phyloP scores from a whole-genome alignment of 2,329 filamentous ascomycete species.

The Cercospora sp. region DNA sequence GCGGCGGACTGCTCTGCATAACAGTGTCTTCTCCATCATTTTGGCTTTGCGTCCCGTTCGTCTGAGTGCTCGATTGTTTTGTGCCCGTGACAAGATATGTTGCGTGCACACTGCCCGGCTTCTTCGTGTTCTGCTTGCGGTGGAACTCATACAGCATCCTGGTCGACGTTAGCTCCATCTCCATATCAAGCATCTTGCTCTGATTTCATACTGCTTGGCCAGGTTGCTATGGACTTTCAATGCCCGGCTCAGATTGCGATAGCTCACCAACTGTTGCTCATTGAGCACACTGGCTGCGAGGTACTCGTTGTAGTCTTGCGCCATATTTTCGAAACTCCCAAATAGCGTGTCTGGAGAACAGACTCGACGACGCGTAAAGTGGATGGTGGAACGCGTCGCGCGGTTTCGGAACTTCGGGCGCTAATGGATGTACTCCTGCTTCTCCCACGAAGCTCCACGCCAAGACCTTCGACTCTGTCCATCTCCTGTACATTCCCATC shows the following conservation, averaged over 20 bases:
- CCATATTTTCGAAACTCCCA: slow-evolving; percentile 35
- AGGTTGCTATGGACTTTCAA: slow-evolving; percentile 80
- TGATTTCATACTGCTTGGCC: slow-evolving; percentile 74
- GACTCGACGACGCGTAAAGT: slow-evolving; percentile 13
- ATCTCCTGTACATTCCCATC: neutral
- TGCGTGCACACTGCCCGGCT: slow-evolving; percentile 74
- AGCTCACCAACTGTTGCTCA: slow-evolving; percentile 80
- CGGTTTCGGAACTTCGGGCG: neutral
- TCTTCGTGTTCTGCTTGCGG: slow-evolving; percentile 71
- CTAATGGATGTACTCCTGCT: neutral
- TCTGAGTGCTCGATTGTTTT: slow-evolving; percentile 46
- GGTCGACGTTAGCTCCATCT: slow-evolving; percentile 25
- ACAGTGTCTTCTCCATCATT: slow-evolving; percentile 63
- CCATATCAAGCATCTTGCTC: neutral
- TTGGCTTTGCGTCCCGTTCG: slow-evolving; percentile 45
- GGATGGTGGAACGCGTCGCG: slow-evolving; percentile 8
- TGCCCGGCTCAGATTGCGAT: slow-evolving; percentile 78
- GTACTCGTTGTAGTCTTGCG: slow-evolving; percentile 65
- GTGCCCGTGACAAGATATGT: slow-evolving; percentile 85
- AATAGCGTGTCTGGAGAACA: neutral
- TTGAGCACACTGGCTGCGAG: slow-evolving; percentile 74
- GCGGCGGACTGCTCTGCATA: slow-evolving; percentile 66
- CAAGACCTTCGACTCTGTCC: neutral
- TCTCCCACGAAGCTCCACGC: neutral
- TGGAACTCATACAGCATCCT: slow-evolving; percentile 90